Evolutionary conservation across 176 grass and related monocot species (phyloP).

Genomic region (Oryza officinalis): DNA sequence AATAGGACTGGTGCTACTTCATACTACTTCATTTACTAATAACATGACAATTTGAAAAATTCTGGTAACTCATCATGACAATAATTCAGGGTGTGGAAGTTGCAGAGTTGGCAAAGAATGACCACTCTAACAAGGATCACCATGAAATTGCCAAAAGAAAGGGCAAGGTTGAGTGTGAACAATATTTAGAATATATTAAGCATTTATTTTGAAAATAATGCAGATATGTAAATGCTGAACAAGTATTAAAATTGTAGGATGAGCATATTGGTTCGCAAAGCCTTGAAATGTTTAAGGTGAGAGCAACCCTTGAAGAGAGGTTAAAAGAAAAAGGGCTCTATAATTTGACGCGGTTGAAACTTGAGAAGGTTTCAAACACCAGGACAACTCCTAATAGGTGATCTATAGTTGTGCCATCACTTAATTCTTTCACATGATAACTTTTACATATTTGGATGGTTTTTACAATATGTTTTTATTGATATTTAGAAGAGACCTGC

Average conservation of each 20-base stretch:
- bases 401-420: constrained; percentile 1
- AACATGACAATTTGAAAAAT: background rate
- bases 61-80: constrained; percentile 14
- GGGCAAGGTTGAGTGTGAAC: constrained; percentile 48
- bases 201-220: constrained; percentile 16
- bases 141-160: constrained; percentile 43
- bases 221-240: constrained; percentile 31
- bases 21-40: constrained; percentile 9
- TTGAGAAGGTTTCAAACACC: constrained; percentile 43
- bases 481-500: constrained; percentile 52
- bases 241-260: constrained; percentile 47
- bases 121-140: constrained; percentile 31
- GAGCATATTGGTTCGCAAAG: constrained; percentile 55
- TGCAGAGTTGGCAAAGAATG: constrained; percentile 34
- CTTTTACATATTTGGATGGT: constrained; percentile 21
- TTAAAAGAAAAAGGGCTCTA: constrained; percentile 88
- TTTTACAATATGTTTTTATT: constrained; percentile 24
- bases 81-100: constrained; percentile 44
- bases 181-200: background rate
- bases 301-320: constrained; percentile 79
- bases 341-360: constrained; percentile 50
- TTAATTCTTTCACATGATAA: constrained; percentile 1
- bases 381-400: constrained; percentile 61
- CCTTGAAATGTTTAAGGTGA: constrained; percentile 92
- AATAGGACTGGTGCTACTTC: constrained; percentile 8